phyloP scores from a whole-genome alignment of 176 grass and related monocot genomes.

The Saccharum officinarum region DNA sequence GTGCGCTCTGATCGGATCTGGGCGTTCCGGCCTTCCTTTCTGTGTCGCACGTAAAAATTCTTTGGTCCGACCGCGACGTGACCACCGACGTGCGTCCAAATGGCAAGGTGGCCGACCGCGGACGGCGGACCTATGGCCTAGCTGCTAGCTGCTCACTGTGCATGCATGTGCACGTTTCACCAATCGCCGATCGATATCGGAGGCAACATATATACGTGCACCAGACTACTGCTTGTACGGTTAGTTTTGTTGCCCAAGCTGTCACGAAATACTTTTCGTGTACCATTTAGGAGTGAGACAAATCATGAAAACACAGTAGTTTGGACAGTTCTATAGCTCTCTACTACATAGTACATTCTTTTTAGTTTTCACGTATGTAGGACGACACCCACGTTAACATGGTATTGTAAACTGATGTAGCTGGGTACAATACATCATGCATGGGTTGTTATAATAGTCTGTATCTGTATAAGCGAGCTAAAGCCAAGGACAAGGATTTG shows the following conservation, averaged over 20 bases:
- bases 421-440: neutral
- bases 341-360: neutral
- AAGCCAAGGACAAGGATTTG: constrained; percentile 28
- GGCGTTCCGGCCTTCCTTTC: constrained; percentile 9
- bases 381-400: neutral
- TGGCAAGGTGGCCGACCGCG: constrained; percentile 13
- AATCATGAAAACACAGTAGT: neutral
- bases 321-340: neutral
- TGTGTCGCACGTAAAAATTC: constrained; percentile 6
- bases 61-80: neutral
- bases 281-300: neutral
- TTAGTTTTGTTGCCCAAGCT: neutral
- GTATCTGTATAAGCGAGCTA: neutral
- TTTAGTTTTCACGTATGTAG: neutral
- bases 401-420: neutral
- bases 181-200: constrained; percentile 12
- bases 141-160: neutral
- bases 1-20: constrained; percentile 30
- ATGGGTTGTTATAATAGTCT: neutral
- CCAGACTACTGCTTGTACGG: neutral
- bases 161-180: constrained; percentile 36
- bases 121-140: neutral
- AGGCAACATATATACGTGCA: neutral
- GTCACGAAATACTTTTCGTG: neutral
- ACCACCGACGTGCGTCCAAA: constrained; percentile 24